Evolutionary conservation across 345 rosid species (phyloP).

Genomic region (Draba incana): DNA sequence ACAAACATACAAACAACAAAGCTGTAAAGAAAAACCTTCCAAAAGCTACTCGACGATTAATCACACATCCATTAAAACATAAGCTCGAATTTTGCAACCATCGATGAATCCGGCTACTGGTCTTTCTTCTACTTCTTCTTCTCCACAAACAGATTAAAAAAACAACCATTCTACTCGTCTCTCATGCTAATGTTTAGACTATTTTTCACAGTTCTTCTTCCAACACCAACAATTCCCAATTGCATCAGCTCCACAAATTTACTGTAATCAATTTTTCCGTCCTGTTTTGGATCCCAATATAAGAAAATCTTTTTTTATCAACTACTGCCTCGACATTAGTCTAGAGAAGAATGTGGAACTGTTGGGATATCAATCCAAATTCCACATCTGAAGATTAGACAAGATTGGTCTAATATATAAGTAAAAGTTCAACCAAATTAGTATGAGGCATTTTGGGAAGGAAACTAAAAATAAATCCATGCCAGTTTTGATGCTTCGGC

Average conservation of each 20-base stretch:
- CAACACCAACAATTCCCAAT: conserved; percentile 89
- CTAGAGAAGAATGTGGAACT: conserved; percentile 2
- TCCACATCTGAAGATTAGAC: too few relatives aligned
- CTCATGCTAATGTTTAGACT: conserved; percentile 96
- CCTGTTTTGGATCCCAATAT: conserved; percentile 47
- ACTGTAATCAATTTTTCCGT: conserved; percentile 92
- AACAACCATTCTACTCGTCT: conserved; percentile 46
- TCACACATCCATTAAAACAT: conserved; percentile 29
- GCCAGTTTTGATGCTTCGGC: too few relatives aligned
- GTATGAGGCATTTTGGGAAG: too few relatives aligned
- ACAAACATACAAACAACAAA: conserved; percentile 26
- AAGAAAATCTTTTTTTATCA: background rate
- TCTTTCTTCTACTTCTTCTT: conserved; percentile 13
- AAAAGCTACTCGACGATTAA: conserved; percentile 22
- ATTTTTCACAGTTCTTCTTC: conserved; percentile 97
- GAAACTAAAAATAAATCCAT: too few relatives aligned
- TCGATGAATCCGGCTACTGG: background rate
- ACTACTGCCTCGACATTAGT: background rate
- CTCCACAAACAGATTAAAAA: background rate
- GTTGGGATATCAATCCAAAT: too few relatives aligned
- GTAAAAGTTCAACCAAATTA: too few relatives aligned
- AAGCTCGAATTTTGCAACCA: conserved; percentile 9
- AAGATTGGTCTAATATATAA: too few relatives aligned
- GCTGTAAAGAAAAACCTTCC: conserved; percentile 8
- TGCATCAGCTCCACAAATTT: conserved; percentile 99